Evolutionary conservation across 345 rosid genomes (phyloP).

Genomic region (Rhodamnia argentea): DNA sequence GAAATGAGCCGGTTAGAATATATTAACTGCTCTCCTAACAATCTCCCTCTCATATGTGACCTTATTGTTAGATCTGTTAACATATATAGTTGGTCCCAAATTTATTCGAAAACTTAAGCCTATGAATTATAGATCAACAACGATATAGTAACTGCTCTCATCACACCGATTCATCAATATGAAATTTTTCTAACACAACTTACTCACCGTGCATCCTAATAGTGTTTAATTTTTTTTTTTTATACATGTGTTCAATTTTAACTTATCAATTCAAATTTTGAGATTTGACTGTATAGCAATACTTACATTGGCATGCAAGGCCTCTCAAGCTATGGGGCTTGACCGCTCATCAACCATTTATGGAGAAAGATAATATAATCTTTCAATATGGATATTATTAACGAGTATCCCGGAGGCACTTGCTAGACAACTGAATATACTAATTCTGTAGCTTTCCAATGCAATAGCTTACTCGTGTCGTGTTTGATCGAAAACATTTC

Average conservation of each 20-base stretch:
- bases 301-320: not conserved
- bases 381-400: not conserved
- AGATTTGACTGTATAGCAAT: not conserved
- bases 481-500: not conserved
- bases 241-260: not conserved
- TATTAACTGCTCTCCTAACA: no score
- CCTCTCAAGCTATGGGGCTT: not conserved
- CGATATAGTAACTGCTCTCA: no score
- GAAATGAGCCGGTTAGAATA: no score
- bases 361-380: not conserved
- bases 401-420: not conserved
- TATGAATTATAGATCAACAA: no score
- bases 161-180: no score
- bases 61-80: no score
- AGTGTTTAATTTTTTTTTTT: not conserved
- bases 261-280: not conserved
- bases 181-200: no score
- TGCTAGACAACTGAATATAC: not conserved
- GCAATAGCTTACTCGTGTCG: not conserved
- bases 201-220: no score
- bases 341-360: not conserved
- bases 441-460: not conserved
- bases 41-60: no score
- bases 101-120: no score
- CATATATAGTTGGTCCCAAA: no score